Base-by-base conservation (phyloP, 1,284 basidiomycete genomes). In the Mycosarcoma maydis region DNA sequence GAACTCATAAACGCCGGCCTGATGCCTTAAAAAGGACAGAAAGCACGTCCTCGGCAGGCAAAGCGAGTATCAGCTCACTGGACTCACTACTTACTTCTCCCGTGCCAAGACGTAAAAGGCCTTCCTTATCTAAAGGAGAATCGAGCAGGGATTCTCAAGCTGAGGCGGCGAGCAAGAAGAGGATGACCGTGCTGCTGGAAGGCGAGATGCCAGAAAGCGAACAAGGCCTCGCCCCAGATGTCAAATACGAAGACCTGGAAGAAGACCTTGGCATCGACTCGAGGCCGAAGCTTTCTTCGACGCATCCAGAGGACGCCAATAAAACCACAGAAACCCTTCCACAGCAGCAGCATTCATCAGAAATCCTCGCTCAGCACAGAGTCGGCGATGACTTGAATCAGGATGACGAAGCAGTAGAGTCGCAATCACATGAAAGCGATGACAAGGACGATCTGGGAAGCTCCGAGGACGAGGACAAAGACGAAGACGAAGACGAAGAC, bases 181-280 rank as follows among this genome's bases (percentile, higher is more conserved):
- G 74, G 17, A 76, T 76, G 74, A 75, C 72, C 2, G 70, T 76
- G 3, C 27, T 76, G 16, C 44, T 76, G 2, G 74, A 74, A 34
- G 74, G 70, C 36, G 74, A 76, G 43, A 74, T 76, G 72, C 74
- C 74, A 3, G 68, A 72, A 16, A 66, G 67, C 2, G 58, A 57
- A 6, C 29, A 32, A 6, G 29, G 30, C n/a, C n/a, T 14, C 1
- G 33, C 34, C 1, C 51, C 55, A 0, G 60, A 43, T 10, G 68
- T 66, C 11, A 60, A 46, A n/a, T 24, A 46, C 40, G 19, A 36
- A n/a, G 52, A 50, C 29, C 19, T 4, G 36, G 17, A 37, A 1
- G 8, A 8, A 8, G 3, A 37, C 4, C 6, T 6, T 6, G 7
- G 9, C 19, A 19, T 37, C 17, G 32, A 34, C 10, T n/a, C 32